A percentile compares a stretch with the other conserved stretches of the same genome.
Evolutionary conservation across 441 rosid species (phyloP).

Genomic region (Gossypium schwendimanii): DNA sequence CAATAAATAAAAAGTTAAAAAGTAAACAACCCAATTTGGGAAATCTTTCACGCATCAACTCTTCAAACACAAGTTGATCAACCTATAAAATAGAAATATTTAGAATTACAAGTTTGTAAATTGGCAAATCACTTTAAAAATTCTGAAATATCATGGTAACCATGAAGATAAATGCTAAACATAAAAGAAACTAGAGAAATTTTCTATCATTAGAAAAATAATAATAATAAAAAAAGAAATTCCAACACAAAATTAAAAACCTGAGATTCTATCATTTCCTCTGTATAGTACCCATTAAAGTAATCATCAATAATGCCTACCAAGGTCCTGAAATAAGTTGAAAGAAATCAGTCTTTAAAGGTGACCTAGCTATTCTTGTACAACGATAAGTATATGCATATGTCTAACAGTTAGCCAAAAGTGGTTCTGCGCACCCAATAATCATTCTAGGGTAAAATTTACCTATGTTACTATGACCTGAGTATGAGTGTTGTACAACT

Average conservation of each 20-base stretch:
- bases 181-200: neutral
- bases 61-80: constrained; percentile 78
- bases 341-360: constrained; percentile 17
- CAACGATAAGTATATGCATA: too few species aligned
- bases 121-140: neutral
- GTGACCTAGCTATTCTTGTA: too few species aligned
- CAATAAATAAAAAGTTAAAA: constrained; percentile 13
- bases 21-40: constrained; percentile 66
- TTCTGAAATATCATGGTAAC: constrained; percentile 2
- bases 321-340: constrained; percentile 45
- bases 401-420: neutral
- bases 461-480: neutral
- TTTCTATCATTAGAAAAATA: neutral
- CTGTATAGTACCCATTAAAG: constrained; percentile 61
- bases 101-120: constrained; percentile 4
- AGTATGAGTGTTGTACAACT: neutral
- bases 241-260: constrained; percentile 23
- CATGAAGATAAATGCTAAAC: neutral
- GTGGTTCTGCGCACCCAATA: neutral
- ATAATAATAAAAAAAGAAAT: too few species aligned
- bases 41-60: constrained; percentile 58
- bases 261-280: constrained; percentile 74
- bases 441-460: neutral
- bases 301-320: constrained; percentile 67
- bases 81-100: constrained; percentile 35